These are phyloP conservation scores for Candida sojae DNA, from an alignment of 1,139 yeast genomes.

Conservation along the genomic window DNA sequence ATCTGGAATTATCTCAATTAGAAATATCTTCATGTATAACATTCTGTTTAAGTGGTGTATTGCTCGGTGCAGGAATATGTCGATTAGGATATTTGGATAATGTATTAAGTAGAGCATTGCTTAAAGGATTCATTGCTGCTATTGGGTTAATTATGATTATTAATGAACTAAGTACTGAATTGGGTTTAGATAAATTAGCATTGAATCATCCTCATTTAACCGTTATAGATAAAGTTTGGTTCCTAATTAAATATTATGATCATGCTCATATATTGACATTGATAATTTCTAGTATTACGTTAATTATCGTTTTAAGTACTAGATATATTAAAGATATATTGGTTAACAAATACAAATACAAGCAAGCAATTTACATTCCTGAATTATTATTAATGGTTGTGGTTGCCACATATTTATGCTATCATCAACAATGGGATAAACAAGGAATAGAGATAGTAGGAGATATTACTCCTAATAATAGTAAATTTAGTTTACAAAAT, in stretches of 20 bases:
- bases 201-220: conserved; percentile 23
- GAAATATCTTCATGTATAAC: conserved; percentile 30
- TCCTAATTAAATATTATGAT: conserved; percentile 17
- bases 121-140: conserved; percentile 38
- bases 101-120: conserved; percentile 31
- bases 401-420: conserved; percentile 27
- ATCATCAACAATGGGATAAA: conserved; percentile 23
- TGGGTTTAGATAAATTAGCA: conserved; percentile 26
- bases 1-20: conserved; percentile 17
- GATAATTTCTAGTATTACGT: conserved; percentile 22
- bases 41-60: conserved; percentile 25
- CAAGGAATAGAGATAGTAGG: conserved; percentile 35
- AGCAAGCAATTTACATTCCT: conserved; percentile 29
- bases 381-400: conserved; percentile 35
- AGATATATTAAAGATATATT: conserved; percentile 21
- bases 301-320: conserved; percentile 22
- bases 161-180: conserved; percentile 29
- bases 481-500: conserved; percentile 18
- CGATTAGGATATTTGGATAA: conserved; percentile 35
- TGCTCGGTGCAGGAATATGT: conserved; percentile 29
- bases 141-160: conserved; percentile 38
- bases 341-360: conserved; percentile 19
- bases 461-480: conserved; percentile 14
- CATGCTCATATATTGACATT: conserved; percentile 24
- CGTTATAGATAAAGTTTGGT: conserved; percentile 24